These are phyloP conservation scores for Jasminum sambac DNA, from an alignment of 257 asterid species.

Conservation along the genomic window DNA sequence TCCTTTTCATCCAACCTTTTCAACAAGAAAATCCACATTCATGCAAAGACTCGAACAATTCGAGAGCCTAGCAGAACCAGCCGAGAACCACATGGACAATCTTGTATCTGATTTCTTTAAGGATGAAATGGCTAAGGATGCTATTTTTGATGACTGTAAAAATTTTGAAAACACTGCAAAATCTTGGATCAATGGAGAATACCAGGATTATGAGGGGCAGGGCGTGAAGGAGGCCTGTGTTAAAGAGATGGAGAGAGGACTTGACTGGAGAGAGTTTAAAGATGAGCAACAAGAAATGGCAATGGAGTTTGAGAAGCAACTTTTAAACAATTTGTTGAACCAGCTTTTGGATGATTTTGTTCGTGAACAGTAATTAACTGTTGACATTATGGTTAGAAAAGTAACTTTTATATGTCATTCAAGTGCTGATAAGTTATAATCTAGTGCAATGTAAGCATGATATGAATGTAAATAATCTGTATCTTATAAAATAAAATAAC, in stretches of 20 bases:
- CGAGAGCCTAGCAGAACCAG: conserved; percentile 15
- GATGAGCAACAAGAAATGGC: conserved; percentile 53
- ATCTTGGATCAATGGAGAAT: conserved; percentile 47
- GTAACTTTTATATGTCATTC: neutral
- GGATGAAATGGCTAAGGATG: conserved; percentile 34
- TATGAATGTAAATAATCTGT: neutral
- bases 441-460: neutral
- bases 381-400: neutral
- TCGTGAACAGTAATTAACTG: neutral
- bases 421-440: neutral
- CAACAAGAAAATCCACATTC: conserved; percentile 34
- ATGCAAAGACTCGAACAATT: conserved; percentile 32
- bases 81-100: neutral
- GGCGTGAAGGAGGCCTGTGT: conserved; percentile 44
- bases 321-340: conserved; percentile 47
- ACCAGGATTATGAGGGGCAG: conserved; percentile 49
- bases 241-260: conserved; percentile 59
- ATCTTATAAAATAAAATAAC: neutral
- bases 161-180: conserved; percentile 32
- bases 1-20: conserved; percentile 30
- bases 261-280: conserved; percentile 48
- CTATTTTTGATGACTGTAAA: conserved; percentile 23
- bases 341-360: conserved; percentile 42
- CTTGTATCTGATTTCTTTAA: conserved; percentile 53
- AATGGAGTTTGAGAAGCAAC: conserved; percentile 36